Base-by-base conservation (phyloP, 495 filamentous ascomycete species). In the Penicillium arizonense region DNA sequence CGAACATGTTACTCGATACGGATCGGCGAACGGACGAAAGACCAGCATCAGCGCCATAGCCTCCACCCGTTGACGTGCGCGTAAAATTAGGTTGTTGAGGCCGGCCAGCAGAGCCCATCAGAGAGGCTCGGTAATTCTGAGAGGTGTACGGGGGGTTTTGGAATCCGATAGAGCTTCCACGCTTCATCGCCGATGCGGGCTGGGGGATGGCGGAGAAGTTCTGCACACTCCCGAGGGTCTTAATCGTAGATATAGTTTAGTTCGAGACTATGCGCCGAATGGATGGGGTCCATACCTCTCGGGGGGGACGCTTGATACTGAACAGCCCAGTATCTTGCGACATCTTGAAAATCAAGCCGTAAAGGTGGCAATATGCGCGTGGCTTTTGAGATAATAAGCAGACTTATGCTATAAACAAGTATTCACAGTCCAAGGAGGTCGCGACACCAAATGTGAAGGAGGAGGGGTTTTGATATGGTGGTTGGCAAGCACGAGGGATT, bases 121-220 rank as follows among this genome's bases (percentile, higher is more conserved):
- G 86, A 50, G 88, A 90, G 51, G 90, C 91, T 57, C 91, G 89
- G 47, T 77, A 82, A 68, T 92, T 83, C 67, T 84, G 84, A 33
- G 81, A 77, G n/a, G 83, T 82, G 68, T 79, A 83, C 33, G 80
- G 79, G 36, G 79, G 73, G 62, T 84, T 85, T 63, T 85, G 81
- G 57, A 80, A 73, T 55, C 84, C 84, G 41, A 86, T 86, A n/a
- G 90, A 92, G 59, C 84, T 96, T 7, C 90, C 89, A 65, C 94
- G 89, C 72, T 97, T 97, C 77, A 97, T 80, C 21, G 94, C 89
- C n/a, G 94, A 97, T n/a, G 87, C 77, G 5, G 91, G 91, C 69
- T 91, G 88, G 5, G 92, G 91, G 48, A 96, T 87, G n/a, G 82
- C 76, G 35, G 87, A 85, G 62, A 87, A 93, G 68, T 84, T 82